Evolutionary conservation across 2,329 filamentous ascomycete genomes (phyloP).

Genomic region (Scedosporium dehoogii): DNA sequence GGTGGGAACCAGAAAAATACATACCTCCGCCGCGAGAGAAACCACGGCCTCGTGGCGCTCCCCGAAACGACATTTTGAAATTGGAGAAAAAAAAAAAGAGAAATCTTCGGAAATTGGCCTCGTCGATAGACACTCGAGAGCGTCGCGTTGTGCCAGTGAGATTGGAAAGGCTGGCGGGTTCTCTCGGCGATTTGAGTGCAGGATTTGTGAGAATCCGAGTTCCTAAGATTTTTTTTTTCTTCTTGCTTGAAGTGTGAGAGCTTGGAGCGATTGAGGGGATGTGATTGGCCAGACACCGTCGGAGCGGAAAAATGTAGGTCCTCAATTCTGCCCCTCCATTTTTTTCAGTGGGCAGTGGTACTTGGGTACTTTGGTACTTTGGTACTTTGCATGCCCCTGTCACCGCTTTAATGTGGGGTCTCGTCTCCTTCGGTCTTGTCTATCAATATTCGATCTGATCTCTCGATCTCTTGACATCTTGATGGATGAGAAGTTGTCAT

Average conservation of each 20-base stretch:
- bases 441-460: no score
- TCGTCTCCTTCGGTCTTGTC: background rate
- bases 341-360: background rate
- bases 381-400: background rate
- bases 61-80: slow-evolving; percentile 27
- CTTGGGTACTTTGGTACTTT: background rate
- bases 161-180: background rate
- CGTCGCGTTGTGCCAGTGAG: background rate
- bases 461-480: no score
- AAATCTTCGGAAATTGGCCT: background rate
- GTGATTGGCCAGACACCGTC: background rate
- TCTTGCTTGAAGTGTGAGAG: slow-evolving; percentile 1
- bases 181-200: background rate
- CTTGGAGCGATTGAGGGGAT: slow-evolving; percentile 1
- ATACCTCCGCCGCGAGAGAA: slow-evolving; percentile 25
- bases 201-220: background rate
- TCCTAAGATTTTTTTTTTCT: slow-evolving; percentile 2
- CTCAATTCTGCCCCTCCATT: slow-evolving; percentile 2
- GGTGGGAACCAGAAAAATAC: slow-evolving; percentile 8
- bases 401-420: background rate
- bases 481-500: no score
- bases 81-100: slow-evolving; percentile 6
- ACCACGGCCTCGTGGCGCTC: slow-evolving; percentile 23
- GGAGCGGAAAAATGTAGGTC: slow-evolving; percentile 3
- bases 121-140: background rate